phyloP scores from a whole-genome alignment of 345 rosid species.

The Draba incana region DNA sequence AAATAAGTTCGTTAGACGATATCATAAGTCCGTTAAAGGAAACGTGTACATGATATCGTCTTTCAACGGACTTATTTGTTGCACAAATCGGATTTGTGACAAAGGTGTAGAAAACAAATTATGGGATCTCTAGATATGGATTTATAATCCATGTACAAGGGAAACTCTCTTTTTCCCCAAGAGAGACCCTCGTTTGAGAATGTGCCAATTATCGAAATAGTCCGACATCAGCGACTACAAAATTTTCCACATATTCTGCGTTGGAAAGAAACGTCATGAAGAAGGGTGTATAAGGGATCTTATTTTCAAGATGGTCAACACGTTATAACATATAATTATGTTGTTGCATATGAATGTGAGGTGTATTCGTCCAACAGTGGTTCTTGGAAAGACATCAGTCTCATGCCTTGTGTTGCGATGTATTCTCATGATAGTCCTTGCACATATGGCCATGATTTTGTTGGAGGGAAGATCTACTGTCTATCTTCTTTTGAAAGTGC shows the following conservation, averaged over 20 bases:
- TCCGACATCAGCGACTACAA: conserved; percentile 41
- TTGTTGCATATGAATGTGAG: conserved; percentile 29
- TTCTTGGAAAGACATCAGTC: conserved; percentile 43
- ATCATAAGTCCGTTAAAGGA: conserved; percentile 10
- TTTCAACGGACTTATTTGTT: no score
- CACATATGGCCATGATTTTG: conserved; percentile 30
- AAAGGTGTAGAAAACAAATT: no score
- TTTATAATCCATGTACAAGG: no score
- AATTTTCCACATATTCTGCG: conserved; percentile 40
- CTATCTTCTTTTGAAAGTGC: conserved; percentile 21
- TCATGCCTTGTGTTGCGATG: conserved; percentile 39
- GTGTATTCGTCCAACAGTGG: conserved; percentile 45
- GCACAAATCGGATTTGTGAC: no score
- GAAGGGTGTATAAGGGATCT: not conserved
- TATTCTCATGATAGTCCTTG: not conserved
- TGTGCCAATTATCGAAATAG: no score
- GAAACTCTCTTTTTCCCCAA: not conserved
- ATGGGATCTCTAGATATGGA: not conserved
- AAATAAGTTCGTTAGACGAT: conserved; percentile 27
- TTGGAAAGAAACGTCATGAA: not conserved
- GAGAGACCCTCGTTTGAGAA: no score
- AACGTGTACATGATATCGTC: no score
- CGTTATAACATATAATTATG: not conserved
- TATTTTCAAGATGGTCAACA: not conserved
- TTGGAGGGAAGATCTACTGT: conserved; percentile 42